A percentile compares a stretch with the other conserved stretches of the same genome.
phyloP scores from a whole-genome alignment of 306 rosid species.

The Amphicarpaea edgeworthii region DNA sequence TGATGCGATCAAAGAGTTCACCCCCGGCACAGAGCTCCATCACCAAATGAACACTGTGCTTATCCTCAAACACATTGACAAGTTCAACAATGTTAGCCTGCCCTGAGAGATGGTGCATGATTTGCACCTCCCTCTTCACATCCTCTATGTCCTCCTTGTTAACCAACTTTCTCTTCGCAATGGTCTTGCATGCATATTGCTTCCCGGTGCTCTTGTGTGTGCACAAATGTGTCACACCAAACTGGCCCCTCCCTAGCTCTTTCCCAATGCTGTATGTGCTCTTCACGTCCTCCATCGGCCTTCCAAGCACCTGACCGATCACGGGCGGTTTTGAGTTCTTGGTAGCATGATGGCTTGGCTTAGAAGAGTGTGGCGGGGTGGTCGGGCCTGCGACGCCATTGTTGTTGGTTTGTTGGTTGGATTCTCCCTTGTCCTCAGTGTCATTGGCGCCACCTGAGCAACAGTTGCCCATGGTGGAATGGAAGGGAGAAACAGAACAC shows the following conservation, averaged over 20 bases:
- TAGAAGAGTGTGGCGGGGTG: constrained; percentile 42
- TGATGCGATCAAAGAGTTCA: constrained; percentile 91
- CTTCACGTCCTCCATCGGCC: constrained; percentile 87
- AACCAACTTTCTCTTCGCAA: constrained; percentile 88
- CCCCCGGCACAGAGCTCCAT: constrained; percentile 99
- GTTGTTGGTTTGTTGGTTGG: not conserved
- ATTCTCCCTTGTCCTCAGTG: constrained; percentile 49
- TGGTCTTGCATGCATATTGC: constrained; percentile 89
- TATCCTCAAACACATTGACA: constrained; percentile 87
- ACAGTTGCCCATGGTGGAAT: constrained; percentile 90
- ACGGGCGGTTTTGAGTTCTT: constrained; percentile 50
- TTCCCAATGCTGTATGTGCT: constrained; percentile 71
- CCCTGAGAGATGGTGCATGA: constrained; percentile 92
- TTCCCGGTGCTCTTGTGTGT: constrained; percentile 77
- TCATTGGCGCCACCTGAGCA: constrained; percentile 74
- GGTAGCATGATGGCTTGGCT: constrained; percentile 47
- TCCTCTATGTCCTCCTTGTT: constrained; percentile 88
- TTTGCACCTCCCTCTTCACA: constrained; percentile 93
- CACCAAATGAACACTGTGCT: constrained; percentile 87
- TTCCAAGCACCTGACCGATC: constrained; percentile 75
- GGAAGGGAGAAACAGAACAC: constrained; percentile 33
- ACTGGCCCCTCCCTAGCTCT: constrained; percentile 94
- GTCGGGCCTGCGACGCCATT: not conserved
- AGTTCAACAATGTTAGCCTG: constrained; percentile 91
- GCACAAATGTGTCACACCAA: constrained; percentile 87